These are phyloP conservation scores for Perilla frutescens DNA, from an alignment of 257 asterid species.

Conservation along the genomic window DNA sequence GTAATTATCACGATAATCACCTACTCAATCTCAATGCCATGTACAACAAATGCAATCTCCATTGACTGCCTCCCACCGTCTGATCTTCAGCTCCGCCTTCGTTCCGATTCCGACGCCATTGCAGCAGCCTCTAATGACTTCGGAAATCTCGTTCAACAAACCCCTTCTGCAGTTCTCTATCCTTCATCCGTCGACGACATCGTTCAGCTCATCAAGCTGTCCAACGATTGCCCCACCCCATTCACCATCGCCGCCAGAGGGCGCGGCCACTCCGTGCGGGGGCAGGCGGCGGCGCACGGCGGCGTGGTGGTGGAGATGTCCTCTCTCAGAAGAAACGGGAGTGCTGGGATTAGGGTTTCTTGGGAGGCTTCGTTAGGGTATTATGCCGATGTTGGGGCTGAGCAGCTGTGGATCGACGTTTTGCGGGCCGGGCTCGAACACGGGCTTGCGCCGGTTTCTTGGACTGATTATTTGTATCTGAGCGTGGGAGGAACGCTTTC, in stretches of 20 bases:
- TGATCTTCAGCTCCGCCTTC: slow-evolving; percentile 38
- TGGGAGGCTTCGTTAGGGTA: slow-evolving; percentile 43
- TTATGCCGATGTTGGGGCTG: slow-evolving; percentile 78
- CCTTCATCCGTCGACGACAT: slow-evolving; percentile 64
- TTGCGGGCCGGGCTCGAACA: slow-evolving; percentile 44
- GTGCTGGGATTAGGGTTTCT: slow-evolving; percentile 51
- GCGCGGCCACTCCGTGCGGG: slow-evolving; percentile 73
- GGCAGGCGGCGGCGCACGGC: slow-evolving; percentile 67
- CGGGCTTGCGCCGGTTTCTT: slow-evolving; percentile 61
- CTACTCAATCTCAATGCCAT: slow-evolving; percentile 29
- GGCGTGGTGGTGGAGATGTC: slow-evolving; percentile 80
- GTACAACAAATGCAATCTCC: slow-evolving; percentile 34
- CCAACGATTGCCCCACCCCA: slow-evolving; percentile 52
- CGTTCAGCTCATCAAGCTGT: slow-evolving; percentile 46
- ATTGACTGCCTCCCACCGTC: slow-evolving; percentile 11
- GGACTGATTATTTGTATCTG: slow-evolving; percentile 76
- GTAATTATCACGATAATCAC: slow-evolving; percentile 32
- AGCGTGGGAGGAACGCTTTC: slow-evolving; percentile 84
- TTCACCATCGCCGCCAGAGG: slow-evolving; percentile 70
- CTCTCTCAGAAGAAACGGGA: slow-evolving; percentile 33
- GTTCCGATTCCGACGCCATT: slow-evolving; percentile 42
- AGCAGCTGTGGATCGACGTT: slow-evolving; percentile 70
- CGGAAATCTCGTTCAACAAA: slow-evolving; percentile 56
- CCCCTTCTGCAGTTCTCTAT: slow-evolving; percentile 62
- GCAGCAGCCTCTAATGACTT: slow-evolving; percentile 57